Evolutionary conservation across 192 early-diverging fungal genomes (phyloP).

Genomic region (Coemansia sp.): DNA sequence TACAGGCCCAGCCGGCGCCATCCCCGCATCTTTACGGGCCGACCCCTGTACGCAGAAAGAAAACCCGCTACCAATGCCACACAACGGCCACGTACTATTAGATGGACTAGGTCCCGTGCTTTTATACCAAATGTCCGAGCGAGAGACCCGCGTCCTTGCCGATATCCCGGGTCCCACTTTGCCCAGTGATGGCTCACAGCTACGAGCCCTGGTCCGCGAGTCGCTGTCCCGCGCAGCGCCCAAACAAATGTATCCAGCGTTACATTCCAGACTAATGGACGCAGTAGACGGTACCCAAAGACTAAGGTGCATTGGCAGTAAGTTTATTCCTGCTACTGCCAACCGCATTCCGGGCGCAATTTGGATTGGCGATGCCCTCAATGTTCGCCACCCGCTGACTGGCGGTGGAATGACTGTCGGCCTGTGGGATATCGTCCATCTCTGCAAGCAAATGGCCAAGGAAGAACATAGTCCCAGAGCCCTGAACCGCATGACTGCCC

Average conservation of each 20-base stretch:
- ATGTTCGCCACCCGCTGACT: constrained; percentile 94
- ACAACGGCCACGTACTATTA: constrained; percentile 92
- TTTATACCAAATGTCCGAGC: constrained; percentile 85
- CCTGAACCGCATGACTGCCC: constrained; percentile 46
- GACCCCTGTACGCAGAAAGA: neutral
- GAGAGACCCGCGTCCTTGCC: constrained; percentile 86
- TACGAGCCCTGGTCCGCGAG: constrained; percentile 33
- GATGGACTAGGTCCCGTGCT: constrained; percentile 83
- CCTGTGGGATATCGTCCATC: constrained; percentile 83
- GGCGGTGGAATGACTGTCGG: constrained; percentile 98
- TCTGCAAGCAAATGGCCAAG: constrained; percentile 58
- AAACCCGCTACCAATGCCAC: constrained; percentile 70
- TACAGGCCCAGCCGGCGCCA: constrained; percentile 67
- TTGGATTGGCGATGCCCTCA: constrained; percentile 91
- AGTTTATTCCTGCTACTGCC: constrained; percentile 81
- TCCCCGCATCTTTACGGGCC: neutral
- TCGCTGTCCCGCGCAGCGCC: constrained; percentile 67
- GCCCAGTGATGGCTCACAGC: constrained; percentile 64
- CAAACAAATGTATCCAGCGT: constrained; percentile 68
- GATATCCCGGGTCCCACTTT: constrained; percentile 86
- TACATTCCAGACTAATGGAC: constrained; percentile 61
- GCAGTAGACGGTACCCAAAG: constrained; percentile 68
- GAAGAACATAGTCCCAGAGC: constrained; percentile 21
- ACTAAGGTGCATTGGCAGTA: constrained; percentile 86
- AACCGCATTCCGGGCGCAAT: constrained; percentile 76